Conservation (phyloP, 2,329 filamentous ascomycete species). For the Alternaria sp. region DNA sequence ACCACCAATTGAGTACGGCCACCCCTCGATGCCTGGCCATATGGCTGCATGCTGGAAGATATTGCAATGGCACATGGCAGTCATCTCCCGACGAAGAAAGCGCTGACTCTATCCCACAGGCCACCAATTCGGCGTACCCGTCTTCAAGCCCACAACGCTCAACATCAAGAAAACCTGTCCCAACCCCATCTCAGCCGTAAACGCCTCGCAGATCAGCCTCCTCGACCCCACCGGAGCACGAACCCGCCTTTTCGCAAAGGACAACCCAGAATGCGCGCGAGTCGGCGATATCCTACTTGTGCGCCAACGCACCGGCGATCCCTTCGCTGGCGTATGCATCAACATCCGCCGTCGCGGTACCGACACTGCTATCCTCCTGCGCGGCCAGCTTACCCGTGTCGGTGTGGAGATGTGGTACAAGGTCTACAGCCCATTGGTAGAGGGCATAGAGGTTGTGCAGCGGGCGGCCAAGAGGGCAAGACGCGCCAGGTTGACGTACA, state of each 20-base stretch:
- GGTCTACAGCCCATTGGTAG: conserved; percentile 86
- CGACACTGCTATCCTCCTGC: conserved; percentile 85
- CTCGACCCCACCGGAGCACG: conserved; percentile 88
- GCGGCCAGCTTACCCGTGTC: conserved; percentile 83
- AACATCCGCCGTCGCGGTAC: conserved; percentile 84
- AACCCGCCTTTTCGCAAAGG: conserved; percentile 77
- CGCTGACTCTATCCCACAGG: conserved; percentile 15
- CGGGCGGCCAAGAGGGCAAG: conserved; percentile 82
- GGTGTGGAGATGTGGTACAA: conserved; percentile 99
- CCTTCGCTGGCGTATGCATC: conserved; percentile 87
- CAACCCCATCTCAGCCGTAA: conserved; percentile 72
- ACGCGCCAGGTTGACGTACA: conserved; percentile 86
- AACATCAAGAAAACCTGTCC: conserved; percentile 64
- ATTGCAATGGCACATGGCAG: not conserved
- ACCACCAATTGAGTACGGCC: conserved; percentile 17
- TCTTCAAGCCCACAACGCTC: conserved; percentile 58
- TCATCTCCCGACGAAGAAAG: not conserved
- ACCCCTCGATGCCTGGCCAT: not conserved
- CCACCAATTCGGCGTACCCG: conserved; percentile 54
- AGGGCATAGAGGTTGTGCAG: conserved; percentile 93
- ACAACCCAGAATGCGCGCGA: conserved; percentile 78
- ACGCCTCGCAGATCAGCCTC: conserved; percentile 69
- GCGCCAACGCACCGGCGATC: conserved; percentile 81
- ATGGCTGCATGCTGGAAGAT: not conserved
- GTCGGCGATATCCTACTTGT: conserved; percentile 92